Base-by-base conservation (phyloP, 345 rosid species). In the Boechera stricta region DNA sequence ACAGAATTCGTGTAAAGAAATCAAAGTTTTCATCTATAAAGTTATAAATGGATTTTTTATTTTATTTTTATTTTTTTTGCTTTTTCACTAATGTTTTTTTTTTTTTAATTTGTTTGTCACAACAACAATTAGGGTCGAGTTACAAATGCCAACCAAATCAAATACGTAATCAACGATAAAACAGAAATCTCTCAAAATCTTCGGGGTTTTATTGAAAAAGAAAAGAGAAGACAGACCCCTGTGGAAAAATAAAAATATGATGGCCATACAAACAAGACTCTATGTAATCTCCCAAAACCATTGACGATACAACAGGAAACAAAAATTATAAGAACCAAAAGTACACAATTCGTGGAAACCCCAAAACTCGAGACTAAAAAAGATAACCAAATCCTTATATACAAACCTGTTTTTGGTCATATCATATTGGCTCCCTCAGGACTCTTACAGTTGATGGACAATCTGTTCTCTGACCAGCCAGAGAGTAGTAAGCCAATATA, bases 401-500 rank as follows among this genome's bases (percentile, higher is more conserved):
- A 78, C 81, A 66, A 78, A 78, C 73, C 76, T 61, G 18, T 78
- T 48, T 36, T 62, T 21, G 33, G 58, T 28, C 78, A 66, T 44
- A 41, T 42, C 28, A 53, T 49, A 42, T 13, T 31, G 44, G 54
- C 21, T 66, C 73, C 48, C 1, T 65, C 21, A 77, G 91, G 13
- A 72, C 72, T 71, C 67, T 60, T 56, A 95, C 99, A 49, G 86
- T 80, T 16, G 67, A 79, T 31, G 98, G 99, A 73, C 82, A 93
- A 84, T 95, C 99, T 78, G 80, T 77, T 87, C 99, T 88, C 66
- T 85, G 89, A 77, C 97, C 99, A 29, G 89, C 98, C 36, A 95
- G 85, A 8, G 99, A 95, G 86, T 89, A 93, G 54, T 95, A 95
- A 8, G 99, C 98, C 21, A 93, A 92, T 57, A 95, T 84, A 63